Conservation (phyloP, 176 grass and related monocot species). For the Tuctoria greenei region DNA sequence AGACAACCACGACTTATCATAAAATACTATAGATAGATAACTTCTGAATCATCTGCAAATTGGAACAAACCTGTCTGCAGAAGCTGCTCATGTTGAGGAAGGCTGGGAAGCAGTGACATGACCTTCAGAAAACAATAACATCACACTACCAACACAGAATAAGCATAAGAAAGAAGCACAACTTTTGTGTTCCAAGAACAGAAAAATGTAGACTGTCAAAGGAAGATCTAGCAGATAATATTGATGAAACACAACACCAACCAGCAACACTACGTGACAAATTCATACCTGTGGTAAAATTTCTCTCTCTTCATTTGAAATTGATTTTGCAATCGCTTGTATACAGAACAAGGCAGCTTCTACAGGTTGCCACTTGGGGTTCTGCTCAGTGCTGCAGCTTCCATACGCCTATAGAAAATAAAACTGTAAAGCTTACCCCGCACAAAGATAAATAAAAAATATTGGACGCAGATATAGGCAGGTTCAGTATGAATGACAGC, state of each 20-base stretch:
- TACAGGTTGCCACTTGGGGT: constrained; percentile 81
- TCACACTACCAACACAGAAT: constrained; percentile 19
- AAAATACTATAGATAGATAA: not conserved
- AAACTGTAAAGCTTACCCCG: constrained; percentile 25
- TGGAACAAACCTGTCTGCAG: constrained; percentile 78
- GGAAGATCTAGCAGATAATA: constrained; percentile 19
- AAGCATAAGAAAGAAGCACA: not conserved
- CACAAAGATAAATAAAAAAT: not conserved
- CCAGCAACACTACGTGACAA: not conserved
- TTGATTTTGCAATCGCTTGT: constrained; percentile 83
- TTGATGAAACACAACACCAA: not conserved
- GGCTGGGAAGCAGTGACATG: constrained; percentile 78
- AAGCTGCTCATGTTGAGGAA: constrained; percentile 69
- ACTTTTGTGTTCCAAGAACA: constrained; percentile 5
- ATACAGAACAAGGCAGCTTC: constrained; percentile 94
- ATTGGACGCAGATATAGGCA: not conserved
- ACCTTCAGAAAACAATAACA: constrained; percentile 57
- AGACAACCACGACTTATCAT: constrained; percentile 14
- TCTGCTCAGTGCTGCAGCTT: constrained; percentile 49
- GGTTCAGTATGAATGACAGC: constrained; percentile 20
- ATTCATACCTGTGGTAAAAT: constrained; percentile 77
- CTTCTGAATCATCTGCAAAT: constrained; percentile 16
- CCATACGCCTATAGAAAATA: constrained; percentile 58
- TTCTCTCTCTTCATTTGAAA: constrained; percentile 77
- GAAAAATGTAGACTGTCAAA: not conserved